A percentile compares a stretch with the other conserved stretches of the same genome.
These are phyloP conservation scores for Dothideomycetes sp. DNA, from an alignment of 2,329 filamentous ascomycete genomes.

Conservation along the genomic window DNA sequence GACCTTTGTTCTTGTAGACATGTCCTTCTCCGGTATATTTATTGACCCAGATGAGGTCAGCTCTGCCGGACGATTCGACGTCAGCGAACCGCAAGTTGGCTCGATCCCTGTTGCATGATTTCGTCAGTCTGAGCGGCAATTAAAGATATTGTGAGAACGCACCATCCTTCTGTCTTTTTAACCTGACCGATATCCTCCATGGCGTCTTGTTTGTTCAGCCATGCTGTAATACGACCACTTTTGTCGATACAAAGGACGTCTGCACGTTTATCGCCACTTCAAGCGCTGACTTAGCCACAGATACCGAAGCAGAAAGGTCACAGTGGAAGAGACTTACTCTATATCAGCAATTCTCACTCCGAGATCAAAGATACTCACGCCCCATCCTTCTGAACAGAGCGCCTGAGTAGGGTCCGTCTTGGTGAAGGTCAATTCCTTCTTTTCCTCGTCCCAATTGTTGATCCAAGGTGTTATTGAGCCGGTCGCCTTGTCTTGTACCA, in stretches of 20 bases:
- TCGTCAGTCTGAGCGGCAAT: too few relatives aligned
- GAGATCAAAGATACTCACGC: background rate
- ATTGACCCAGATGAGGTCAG: constrained; percentile 2
- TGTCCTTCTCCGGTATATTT: background rate
- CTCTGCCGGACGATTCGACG: constrained; percentile 15
- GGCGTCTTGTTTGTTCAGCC: constrained; percentile 11
- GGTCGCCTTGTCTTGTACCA: constrained; percentile 10
- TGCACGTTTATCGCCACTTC: too few relatives aligned
- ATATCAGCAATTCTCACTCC: too few relatives aligned
- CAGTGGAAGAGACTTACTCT: too few relatives aligned
- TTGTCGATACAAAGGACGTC: background rate
- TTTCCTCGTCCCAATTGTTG: too few relatives aligned
- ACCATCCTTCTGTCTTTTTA: constrained; percentile 11
- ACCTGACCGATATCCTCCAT: constrained; percentile 12
- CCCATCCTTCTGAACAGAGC: too few relatives aligned
- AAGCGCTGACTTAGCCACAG: too few relatives aligned
- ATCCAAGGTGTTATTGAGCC: constrained; percentile 5
- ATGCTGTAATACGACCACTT: background rate
- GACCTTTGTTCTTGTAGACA: background rate
- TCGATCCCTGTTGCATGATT: too few relatives aligned
- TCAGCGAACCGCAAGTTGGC: constrained; percentile 15
- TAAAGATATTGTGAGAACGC: too few relatives aligned
- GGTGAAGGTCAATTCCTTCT: too few relatives aligned
- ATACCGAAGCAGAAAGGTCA: too few relatives aligned
- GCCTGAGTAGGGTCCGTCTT: too few relatives aligned